These are phyloP conservation scores for Fusarium pseudograminearum DNA, from an alignment of 2,329 filamentous ascomycete species.

Conservation along the genomic window DNA sequence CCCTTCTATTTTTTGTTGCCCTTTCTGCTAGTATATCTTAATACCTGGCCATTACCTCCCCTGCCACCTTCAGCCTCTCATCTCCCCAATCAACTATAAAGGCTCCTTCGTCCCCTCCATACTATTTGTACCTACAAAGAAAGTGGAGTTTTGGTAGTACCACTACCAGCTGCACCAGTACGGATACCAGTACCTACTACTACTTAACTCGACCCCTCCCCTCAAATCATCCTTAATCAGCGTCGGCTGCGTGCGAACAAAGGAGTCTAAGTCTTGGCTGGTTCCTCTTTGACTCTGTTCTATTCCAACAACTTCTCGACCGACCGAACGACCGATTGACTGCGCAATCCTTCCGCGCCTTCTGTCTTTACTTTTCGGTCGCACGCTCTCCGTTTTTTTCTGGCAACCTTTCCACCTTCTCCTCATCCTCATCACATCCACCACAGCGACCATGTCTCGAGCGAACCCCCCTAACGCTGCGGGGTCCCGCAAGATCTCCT, in stretches of 20 bases:
- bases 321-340: slow-evolving; percentile 28
- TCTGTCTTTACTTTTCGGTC: slow-evolving; percentile 8
- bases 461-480: slow-evolving; percentile 67
- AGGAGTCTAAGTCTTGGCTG: slow-evolving; percentile 41
- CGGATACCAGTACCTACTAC: slow-evolving; percentile 9
- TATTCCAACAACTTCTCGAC: slow-evolving; percentile 28
- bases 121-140: slow-evolving; percentile 34
- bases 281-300: slow-evolving; percentile 36
- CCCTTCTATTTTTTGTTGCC: slow-evolving; percentile 20
- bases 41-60: background rate
- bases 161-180: background rate
- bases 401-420: slow-evolving; percentile 4
- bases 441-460: slow-evolving; percentile 61
- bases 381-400: slow-evolving; percentile 1
- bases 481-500: slow-evolving; percentile 93
- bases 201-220: slow-evolving; percentile 21
- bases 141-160: slow-evolving; percentile 32
- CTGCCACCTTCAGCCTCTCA: slow-evolving; percentile 12
- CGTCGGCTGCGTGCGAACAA: slow-evolving; percentile 37
- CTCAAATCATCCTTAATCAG: slow-evolving; percentile 42
- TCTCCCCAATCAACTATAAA: slow-evolving; percentile 22
- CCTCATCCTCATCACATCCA: slow-evolving; percentile 1
- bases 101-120: slow-evolving; percentile 18
- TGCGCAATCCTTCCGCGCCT: slow-evolving; percentile 21
- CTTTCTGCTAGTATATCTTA: background rate